Evolutionary conservation across 2,329 filamentous ascomycete species (phyloP).

Genomic region (Apiospora kogelbergensis): DNA sequence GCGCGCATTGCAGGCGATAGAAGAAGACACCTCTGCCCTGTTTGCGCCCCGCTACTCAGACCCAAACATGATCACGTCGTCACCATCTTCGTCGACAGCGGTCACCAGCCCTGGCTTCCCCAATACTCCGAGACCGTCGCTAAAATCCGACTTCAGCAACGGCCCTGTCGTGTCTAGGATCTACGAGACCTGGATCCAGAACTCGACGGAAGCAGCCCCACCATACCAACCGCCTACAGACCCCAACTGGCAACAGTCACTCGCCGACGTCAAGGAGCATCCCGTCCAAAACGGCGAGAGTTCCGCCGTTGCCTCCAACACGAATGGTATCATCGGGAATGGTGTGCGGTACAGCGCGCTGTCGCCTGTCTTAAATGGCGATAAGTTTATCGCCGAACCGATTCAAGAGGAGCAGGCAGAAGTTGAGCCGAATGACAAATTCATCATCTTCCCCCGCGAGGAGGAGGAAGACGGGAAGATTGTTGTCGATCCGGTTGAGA

Average conservation of each 20-base stretch:
- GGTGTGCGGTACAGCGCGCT: neutral
- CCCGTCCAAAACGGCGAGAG: neutral
- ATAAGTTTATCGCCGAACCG: neutral
- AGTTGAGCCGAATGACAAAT: neutral
- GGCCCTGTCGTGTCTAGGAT: neutral
- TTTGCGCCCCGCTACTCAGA: neutral
- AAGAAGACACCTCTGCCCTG: neutral
- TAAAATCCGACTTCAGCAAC: conserved; percentile 1
- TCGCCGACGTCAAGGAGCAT: neutral
- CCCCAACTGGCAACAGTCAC: neutral
- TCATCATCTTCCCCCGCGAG: neutral
- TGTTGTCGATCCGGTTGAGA: neutral
- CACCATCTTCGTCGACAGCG: neutral
- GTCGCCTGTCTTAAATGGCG: neutral
- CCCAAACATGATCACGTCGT: neutral
- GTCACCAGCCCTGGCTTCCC: neutral
- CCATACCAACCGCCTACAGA: neutral
- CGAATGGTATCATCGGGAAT: neutral
- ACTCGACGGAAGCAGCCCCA: conserved; percentile 2
- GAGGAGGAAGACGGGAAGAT: neutral
- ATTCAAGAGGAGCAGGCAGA: neutral
- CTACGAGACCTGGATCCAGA: conserved; percentile 4
- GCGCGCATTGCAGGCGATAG: neutral
- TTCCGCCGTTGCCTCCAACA: neutral
- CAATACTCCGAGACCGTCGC: neutral